phyloP scores from a whole-genome alignment of 78 protist genomes.

The Polysphondylium violaceum region DNA sequence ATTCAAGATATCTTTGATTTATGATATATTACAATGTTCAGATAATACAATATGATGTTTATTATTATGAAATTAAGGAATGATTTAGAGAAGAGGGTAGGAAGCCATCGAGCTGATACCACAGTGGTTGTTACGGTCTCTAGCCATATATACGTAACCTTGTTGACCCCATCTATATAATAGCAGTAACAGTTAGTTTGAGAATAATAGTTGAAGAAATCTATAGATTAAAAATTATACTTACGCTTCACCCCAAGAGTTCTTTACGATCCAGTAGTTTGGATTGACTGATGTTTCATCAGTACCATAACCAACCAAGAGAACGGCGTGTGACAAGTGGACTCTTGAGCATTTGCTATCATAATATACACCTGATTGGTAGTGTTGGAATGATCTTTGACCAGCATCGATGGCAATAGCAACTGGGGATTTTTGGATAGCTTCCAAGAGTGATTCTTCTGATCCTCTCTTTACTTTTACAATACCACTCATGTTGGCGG shows the following conservation, averaged over 20 bases:
- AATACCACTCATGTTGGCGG: slow-evolving; percentile 57
- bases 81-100: slow-evolving; percentile 65
- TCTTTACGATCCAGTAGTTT: slow-evolving; percentile 90
- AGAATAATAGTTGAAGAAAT: neutral
- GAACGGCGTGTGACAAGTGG: slow-evolving; percentile 88
- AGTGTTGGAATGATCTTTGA: slow-evolving; percentile 87
- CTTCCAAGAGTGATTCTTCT: slow-evolving; percentile 57
- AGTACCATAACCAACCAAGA: slow-evolving; percentile 82
- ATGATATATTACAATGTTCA: no score
- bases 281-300: no score
- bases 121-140: slow-evolving; percentile 81
- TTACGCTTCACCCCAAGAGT: slow-evolving; percentile 90
- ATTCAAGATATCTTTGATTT: no score
- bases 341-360: slow-evolving; percentile 80
- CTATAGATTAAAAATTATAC: neutral
- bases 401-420: slow-evolving; percentile 94
- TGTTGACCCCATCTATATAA: slow-evolving; percentile 15
- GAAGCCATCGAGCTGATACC: slow-evolving; percentile 84
- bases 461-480: slow-evolving; percentile 26
- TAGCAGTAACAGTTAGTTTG: no score
- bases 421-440: slow-evolving; percentile 70
- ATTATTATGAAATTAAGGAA: no score
- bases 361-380: slow-evolving; percentile 85
- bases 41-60: no score
- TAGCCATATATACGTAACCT: slow-evolving; percentile 83